Evolutionary conservation across 805 yeast species (phyloP), one percentile per base, ranked within the genome.

Genomic region (Candida silvicultrix): DNA sequence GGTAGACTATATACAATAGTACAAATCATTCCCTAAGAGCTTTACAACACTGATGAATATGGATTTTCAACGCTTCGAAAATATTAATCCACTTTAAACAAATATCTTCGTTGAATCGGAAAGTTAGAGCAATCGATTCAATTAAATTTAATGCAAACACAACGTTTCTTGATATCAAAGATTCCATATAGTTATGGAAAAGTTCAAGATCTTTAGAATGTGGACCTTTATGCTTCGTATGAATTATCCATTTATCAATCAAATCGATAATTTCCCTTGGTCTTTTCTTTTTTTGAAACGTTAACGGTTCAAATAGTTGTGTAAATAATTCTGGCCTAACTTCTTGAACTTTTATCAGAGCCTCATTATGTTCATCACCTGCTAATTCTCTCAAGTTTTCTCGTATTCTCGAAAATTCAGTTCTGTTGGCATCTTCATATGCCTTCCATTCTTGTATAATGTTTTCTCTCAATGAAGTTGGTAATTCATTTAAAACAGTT

Each of bases 161-260:
- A 38, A 55, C 46, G 46, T 67, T 65, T 9, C 60, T 41, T 12
- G 46, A 49, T 6, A 60, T 51, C 11, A 73, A 49, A 12, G 52
- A 53, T 6, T 49, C 42, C 34, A 74, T 45, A 51, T 65, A 75
- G 12, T 48, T 51, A 29, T 60, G 59, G 38, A 75, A 70, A 20
- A 68, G 46, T 12, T 49, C 52, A 2, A 70, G 51, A 48, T 76
- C 81, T 29, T 63, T 69, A 7, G 43, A 49, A 47, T 67, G 69
- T 2, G 79, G 79, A 0, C 71, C 71, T 19, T 51, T 56, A 0
- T 45, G 45, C 3, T 59, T 49, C 2, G 72, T 65, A n/a, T 51
- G 53, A 8, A 48, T 50, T 1, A 73, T 54, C 80, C 80, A 74
- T 3, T 52, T 42, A 8, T 52, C 53, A n/a, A 72, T 40, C 25